Evolutionary conservation across 768 basidiomycete genomes (phyloP), one percentile per base, ranked within the genome.

Genomic region (Panus rudis): DNA sequence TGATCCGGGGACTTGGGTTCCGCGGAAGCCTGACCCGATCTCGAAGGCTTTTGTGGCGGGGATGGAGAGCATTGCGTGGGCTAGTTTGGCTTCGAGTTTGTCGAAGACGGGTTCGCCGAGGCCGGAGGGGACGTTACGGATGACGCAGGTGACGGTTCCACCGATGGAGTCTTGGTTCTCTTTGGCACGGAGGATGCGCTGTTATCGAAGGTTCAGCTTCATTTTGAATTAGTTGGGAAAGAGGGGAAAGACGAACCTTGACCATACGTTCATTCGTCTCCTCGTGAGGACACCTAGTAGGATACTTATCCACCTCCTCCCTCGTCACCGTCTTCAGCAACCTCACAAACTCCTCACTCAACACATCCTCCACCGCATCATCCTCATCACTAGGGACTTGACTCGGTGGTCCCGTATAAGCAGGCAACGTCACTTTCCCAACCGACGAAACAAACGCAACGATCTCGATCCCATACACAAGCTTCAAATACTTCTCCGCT

Each of bases 41-140:
- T 99, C 96, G 63, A 99, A 98, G 5, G 81, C 92, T 60, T 99
- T 99, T 42, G 96, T 98, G 14, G 96, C 94, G 21, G 96, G 96
- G 58, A 99, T 96, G 42, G 92, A 96, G 41, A 99, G 77, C 94
- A 99, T 98, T 6, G 96, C 96, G 60, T 98, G 96, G 11, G 78
- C 94, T 47, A 99, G 81, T 49, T 78, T 78, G 16, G 96, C 96
- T 65, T 96, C 94, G 62, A 98, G 84, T 66, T 98, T 98, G 76
- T 99, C 93, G 64, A 99, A 98, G 39, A 90, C 86, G 41, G 96
- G 96, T 63, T 98, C 96, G 39, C 96, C 96, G 22, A 98, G 78
- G 6, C 96, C 96, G 16, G 83, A 67, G 35, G 96, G 96, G 2
- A 84, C 80, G 43, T 83, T 81, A 33, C 94, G 86, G 53, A 99